Evolutionary conservation across 257 asterid species (phyloP), one percentile per base, ranked within the genome.

Genomic region (Solanum commersonii): DNA sequence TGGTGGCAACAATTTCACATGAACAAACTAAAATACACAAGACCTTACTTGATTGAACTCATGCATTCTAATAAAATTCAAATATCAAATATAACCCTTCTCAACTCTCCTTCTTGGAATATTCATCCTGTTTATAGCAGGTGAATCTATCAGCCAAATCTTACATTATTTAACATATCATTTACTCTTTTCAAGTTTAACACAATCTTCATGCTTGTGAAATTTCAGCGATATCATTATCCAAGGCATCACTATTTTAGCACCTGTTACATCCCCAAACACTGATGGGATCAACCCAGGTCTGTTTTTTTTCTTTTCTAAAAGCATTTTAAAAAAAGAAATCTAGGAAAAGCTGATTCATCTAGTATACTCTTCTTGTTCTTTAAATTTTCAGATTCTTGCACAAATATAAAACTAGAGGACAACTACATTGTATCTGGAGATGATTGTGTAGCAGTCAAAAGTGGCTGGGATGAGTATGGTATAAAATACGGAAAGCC

Each of bases 231-330:
- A 95, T 87, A 90, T 96, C 70, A 87, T 96, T 18, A 90, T 96
- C 37, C 95, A 95, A 93, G 95, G 98, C 78, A 89, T 96, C 33
- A 96, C 99, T 81, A 94, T 96, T 83, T 86, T 92, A 60, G 99
- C 99, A 84, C 99, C 99, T 44, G 90, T 93, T 3, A 93, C 95
- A 72, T 95, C 98, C n/a, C 99, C 99, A 44, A 95, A 96, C 87
- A 96, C 99, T 60, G 99, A 96, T 90, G 98, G 99, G 56, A 94
- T 95, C 86, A 91, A 95, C 85, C 99, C 98, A 87, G 99, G 98
- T 95, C 13, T 22, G 63, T 33, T 11, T 27, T 70, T 27, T 59
- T 10, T 20, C 16, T 34, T 29, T 22, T 42, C 63, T n/a, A 79
- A 8, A 7, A 42, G 65, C 65, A 15, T 79, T 44, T 77, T 42